Base-by-base conservation (phyloP, 2,329 filamentous ascomycete species). In the Nemania sp. region DNA sequence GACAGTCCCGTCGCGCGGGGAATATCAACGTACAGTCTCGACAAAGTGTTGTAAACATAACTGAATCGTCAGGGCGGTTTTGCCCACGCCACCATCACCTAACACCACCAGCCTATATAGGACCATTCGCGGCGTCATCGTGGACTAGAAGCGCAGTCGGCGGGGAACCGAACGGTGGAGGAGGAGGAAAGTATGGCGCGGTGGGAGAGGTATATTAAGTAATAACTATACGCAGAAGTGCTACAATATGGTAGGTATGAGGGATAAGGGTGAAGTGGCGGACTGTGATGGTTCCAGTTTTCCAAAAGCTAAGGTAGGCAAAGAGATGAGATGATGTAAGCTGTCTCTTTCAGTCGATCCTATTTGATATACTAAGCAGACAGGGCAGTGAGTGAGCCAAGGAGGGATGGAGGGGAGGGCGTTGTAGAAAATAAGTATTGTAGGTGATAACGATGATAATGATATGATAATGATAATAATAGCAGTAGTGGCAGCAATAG, bases 21-120 rank as follows among this genome's bases (percentile, higher is more conserved):
- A 15, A 54, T 17, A 56, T 35, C 46, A 32, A 81, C 85, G 78
- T 79, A 88, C 86, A 64, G 92, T 97, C 81, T 98, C 94, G 72
- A 98, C 93, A 76, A 99, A 99, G 79, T 99, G 95, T 78, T 98
- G 96, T 73, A 98, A 81, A 77, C 95, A 98, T 71, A 99, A 84
- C 87, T 99, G 92, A 74, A 97, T 97, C 60, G 92, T 97, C 74
- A 97, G 82, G 72, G 92, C 92, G 53, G 92, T 97, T 80, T 97
- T 97, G 70, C 92, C 92, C 64, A 97, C 92, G 78, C 92, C 92
- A 80, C 92, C 92, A 76, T 97, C 92, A 71, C 92, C 93, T 67
- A 97, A 82, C 79, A 97, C 92, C 86, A 97, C 92, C 84, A 97
- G 80, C 80, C 96, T 96, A 83, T 97, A 96, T 76, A 96, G 81